Conservation (phyloP, 352 stramenopile species). For the Bremia lactucae region DNA sequence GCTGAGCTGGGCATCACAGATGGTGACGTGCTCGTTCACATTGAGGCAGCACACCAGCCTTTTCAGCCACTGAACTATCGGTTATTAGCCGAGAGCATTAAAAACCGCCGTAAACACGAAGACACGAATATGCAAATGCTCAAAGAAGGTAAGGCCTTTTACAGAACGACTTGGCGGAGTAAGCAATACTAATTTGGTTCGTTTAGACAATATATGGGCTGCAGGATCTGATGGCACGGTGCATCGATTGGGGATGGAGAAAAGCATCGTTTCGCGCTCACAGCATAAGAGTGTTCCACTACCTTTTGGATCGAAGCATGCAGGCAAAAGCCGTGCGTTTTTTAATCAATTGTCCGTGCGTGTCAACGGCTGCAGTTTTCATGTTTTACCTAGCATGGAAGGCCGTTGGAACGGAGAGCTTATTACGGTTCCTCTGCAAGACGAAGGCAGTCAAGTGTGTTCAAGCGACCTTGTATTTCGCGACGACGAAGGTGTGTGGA, state of each 20-base stretch:
- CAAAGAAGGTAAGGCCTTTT: constrained; percentile 38
- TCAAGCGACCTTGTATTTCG: constrained; percentile 79
- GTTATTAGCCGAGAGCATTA: constrained; percentile 65
- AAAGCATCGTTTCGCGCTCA: constrained; percentile 69
- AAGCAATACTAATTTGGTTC: constrained; percentile 2
- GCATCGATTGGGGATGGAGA: constrained; percentile 71
- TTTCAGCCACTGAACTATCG: constrained; percentile 84
- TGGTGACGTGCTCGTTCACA: constrained; percentile 72
- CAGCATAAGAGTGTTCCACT: constrained; percentile 32
- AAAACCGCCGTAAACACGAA: constrained; percentile 66
- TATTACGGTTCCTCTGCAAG: constrained; percentile 50
- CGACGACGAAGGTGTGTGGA: constrained; percentile 81
- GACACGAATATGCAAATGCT: constrained; percentile 71
- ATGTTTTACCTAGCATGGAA: constrained; percentile 80
- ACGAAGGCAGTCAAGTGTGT: constrained; percentile 79
- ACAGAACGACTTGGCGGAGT: background rate
- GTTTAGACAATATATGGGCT: constrained; percentile 76
- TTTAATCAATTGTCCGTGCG: constrained; percentile 84
- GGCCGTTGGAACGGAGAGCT: constrained; percentile 82
- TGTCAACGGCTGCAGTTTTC: constrained; percentile 76
- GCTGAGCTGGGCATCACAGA: constrained; percentile 39
- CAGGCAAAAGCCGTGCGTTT: constrained; percentile 43
- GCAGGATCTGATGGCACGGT: constrained; percentile 64
- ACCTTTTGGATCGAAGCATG: constrained; percentile 53
- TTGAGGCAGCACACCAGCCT: constrained; percentile 76